Base-by-base conservation (phyloP, 257 asterid genomes). In the Lithospermum erythrorhizon region DNA sequence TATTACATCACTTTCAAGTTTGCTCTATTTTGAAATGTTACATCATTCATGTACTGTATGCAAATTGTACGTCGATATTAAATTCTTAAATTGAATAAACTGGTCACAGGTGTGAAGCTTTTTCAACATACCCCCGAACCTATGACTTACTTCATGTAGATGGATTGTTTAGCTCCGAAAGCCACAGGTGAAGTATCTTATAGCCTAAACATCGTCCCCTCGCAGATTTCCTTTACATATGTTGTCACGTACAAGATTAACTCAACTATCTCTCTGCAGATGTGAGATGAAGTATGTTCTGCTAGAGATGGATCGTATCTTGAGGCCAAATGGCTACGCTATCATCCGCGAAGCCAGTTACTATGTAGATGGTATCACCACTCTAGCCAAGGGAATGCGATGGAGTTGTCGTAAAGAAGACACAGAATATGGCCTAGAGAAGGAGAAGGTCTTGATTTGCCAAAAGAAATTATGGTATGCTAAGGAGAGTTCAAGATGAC, bases 71-170 rank as follows among this genome's bases (percentile, higher is more conserved):
- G n/a, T n/a, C n/a, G n/a, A n/a, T n/a, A n/a, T n/a, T n/a, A n/a
- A n/a, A n/a, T n/a, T n/a, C n/a, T n/a, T n/a, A n/a, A n/a, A n/a
- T n/a, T n/a, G n/a, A n/a, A n/a, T n/a, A n/a, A n/a, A n/a, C n/a
- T n/a, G n/a, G n/a, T n/a, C n/a, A n/a, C n/a, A 72, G 76, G 76
- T 72, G 76, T 57, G 76, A 72, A 58, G 76, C 76, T 19, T 72
- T 72, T 56, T 72, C 76, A 21, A 72, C 72, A 16, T 72, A 72
- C 22, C 76, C 76, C 45, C 65, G 76, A 65, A 72, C 76, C 2
- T 72, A 72, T 14, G 76, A 72, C 67, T 68, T 72, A 20, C 76
- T 72, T 22, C 72, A 72, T 10, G 57, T 58, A 3, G 76, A 72
- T 66, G 72, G 72, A 56, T 68, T 66, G 51, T 66, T 72, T 67